These are phyloP conservation scores for Teratosphaeria viscida DNA, from an alignment of 2,329 filamentous ascomycete genomes.

Conservation along the genomic window DNA sequence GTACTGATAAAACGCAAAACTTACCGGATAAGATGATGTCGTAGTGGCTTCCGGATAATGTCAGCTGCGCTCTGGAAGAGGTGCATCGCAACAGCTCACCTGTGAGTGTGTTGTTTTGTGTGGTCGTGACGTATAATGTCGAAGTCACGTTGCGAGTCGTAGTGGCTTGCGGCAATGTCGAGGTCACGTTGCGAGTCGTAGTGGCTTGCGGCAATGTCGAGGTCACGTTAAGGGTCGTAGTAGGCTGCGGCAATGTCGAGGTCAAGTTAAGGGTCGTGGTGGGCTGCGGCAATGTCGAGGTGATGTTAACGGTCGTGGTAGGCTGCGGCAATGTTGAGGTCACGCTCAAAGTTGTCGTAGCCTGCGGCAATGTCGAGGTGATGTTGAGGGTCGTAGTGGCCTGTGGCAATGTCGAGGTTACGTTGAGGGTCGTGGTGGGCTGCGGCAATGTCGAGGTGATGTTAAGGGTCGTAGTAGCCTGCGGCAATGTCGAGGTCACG, in stretches of 20 bases:
- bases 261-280: background rate
- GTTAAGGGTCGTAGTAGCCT: background rate
- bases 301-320: background rate
- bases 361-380: background rate
- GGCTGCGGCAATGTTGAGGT: too few species aligned
- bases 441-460: background rate
- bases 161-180: background rate
- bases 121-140: background rate
- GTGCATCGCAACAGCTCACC: background rate
- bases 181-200: background rate
- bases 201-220: background rate
- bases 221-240: background rate
- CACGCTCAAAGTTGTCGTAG: background rate
- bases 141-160: background rate
- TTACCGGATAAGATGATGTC: background rate
- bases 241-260: background rate
- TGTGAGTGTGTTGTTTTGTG: background rate
- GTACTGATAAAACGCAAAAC: background rate
- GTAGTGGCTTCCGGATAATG: background rate
- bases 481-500: background rate
- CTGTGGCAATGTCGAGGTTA: background rate
- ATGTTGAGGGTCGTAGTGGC: background rate
- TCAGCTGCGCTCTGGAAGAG: background rate
- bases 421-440: background rate
- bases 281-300: background rate